phyloP scores from a whole-genome alignment of 257 asterid species.

The Solanum peruvianum region DNA sequence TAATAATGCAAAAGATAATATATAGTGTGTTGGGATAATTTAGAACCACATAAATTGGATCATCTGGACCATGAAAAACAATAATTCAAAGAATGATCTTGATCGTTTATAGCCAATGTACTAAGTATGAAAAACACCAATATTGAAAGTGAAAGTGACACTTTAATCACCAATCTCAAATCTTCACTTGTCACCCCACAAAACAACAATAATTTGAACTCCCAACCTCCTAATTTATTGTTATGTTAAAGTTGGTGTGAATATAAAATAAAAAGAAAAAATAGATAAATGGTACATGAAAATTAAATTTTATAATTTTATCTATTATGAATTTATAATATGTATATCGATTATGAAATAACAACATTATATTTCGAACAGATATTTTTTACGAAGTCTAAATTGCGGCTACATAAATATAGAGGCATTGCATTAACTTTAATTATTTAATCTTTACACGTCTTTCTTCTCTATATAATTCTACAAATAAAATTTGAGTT shows the following conservation, averaged over 20 bases:
- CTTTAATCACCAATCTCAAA: not conserved
- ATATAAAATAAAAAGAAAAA: no score
- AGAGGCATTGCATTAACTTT: not conserved
- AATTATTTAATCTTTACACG: no score
- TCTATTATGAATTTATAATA: no score
- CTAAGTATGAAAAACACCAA: not conserved
- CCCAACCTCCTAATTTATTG: not conserved
- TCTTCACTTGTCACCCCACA: no score
- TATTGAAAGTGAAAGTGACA: not conserved
- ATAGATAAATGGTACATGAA: fast-evolving
- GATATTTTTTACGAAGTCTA: not conserved
- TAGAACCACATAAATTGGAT: not conserved
- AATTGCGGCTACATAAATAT: not conserved
- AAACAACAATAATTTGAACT: not conserved
- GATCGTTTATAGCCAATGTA: not conserved
- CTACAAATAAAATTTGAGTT: not conserved
- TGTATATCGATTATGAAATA: no score
- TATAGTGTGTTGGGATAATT: not conserved
- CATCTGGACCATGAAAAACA: not conserved
- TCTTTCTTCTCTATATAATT: no score
- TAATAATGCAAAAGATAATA: not conserved
- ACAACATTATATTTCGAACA: not conserved
- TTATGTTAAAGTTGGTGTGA: not conserved
- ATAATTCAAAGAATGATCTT: not conserved
- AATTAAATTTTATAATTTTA: no score